Base-by-base conservation (phyloP, 495 filamentous ascomycete species). In the Neurospora sp. region DNA sequence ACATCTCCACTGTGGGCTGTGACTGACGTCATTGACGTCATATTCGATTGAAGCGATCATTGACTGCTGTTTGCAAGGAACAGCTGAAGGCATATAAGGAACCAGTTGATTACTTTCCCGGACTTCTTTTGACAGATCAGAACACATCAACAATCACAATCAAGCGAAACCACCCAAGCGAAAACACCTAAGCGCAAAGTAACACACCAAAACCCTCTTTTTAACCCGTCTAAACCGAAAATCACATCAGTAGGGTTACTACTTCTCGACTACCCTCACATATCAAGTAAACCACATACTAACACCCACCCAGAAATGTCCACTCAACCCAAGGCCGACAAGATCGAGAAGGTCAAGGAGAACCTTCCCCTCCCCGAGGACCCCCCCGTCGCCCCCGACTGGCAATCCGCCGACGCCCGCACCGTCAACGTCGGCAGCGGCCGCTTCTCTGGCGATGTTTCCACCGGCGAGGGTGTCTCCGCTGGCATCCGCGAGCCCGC, bases 341-440 rank as follows among this genome's bases (percentile, higher is more conserved):
- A 90, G 81, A 90, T 94, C 75, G 89, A 90, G 24, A 80, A 91
- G 77, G 84, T 82, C 78, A 84, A 89, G 81, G 80, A 89, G 77
- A 92, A 93, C 82, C 89, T 96, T 28, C 92, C 92, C 39, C 86
- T 95, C 66, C 93, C 93, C 15, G 91, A 95, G 2, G 83, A 94
- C 43, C 92, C 93, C 5, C 92, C 93, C 0, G 82, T 83, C 17
- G 81, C 88, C 24, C 91, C 91, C n/a, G 93, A 85, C 76, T 94
- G 89, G 88, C 89, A 93, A 78, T 91, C 91, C 8, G 83, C 85
- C 71, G 92, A 94, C 73, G 84, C 85, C 59, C 84, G 88, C 72
- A 91, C 83, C 31, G 88, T 92, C 77, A 90, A 91, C 76, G 89
- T 93, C 54, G 89, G 90, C 70, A 88, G 88, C 39, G 91, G 91